Percentiles rank a stretch among this genome's conserved stretches.
These are phyloP conservation scores for Prinsepia uniflora DNA, from an alignment of 306 rosid species.

Conservation along the genomic window DNA sequence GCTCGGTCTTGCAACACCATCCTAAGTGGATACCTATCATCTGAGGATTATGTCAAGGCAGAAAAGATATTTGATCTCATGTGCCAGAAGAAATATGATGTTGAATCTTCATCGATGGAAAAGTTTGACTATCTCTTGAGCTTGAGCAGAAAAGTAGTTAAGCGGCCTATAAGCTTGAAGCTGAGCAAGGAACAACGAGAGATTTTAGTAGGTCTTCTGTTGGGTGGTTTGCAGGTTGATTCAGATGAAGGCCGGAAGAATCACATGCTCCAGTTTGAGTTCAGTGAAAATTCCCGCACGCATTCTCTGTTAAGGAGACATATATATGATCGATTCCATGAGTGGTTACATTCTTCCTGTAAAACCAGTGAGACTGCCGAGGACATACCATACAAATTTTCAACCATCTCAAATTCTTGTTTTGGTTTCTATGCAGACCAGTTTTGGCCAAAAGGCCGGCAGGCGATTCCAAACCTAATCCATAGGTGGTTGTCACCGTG, in stretches of 20 bases:
- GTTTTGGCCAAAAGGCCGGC: slow-evolving; percentile 79
- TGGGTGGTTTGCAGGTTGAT: slow-evolving; percentile 79
- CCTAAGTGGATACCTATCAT: slow-evolving; percentile 65
- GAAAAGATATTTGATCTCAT: slow-evolving; percentile 68
- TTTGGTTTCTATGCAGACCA: slow-evolving; percentile 84
- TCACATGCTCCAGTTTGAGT: slow-evolving; percentile 61
- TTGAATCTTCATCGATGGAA: slow-evolving; percentile 60
- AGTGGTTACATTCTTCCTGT: slow-evolving; percentile 84
- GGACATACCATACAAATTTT: slow-evolving; percentile 51
- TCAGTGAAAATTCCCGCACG: slow-evolving; percentile 41
- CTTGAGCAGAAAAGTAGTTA: slow-evolving; percentile 53
- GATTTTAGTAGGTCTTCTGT: slow-evolving; percentile 70
- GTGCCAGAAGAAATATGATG: slow-evolving; percentile 73
- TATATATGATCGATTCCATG: slow-evolving; percentile 61
- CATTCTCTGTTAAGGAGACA: slow-evolving; percentile 61
- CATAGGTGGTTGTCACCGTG: slow-evolving; percentile 91
- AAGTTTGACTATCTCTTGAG: slow-evolving; percentile 70
- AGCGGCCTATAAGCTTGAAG: slow-evolving; percentile 56
- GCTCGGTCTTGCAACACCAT: slow-evolving; percentile 81
- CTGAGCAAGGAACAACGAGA: slow-evolving; percentile 87
- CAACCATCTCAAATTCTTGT: slow-evolving; percentile 61
- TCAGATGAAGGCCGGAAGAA: slow-evolving; percentile 68
- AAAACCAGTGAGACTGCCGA: slow-evolving; percentile 46
- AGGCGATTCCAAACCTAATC: slow-evolving; percentile 65
- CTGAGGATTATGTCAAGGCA: slow-evolving; percentile 62